Base-by-base conservation (phyloP, 2,329 filamentous ascomycete species). In the Ramularia endophylla region DNA sequence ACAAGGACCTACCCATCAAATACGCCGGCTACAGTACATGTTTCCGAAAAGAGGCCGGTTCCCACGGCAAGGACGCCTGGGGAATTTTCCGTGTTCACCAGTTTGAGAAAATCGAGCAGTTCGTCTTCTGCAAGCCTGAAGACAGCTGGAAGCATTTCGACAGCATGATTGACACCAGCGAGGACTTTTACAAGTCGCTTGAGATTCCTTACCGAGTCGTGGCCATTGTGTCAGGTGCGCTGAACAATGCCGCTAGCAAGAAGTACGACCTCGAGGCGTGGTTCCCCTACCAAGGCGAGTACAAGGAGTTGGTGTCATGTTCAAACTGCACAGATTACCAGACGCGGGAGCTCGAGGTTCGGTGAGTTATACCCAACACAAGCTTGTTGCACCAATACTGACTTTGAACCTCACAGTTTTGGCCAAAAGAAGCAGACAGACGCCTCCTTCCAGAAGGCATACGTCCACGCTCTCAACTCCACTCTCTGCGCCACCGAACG, bases 291-390 rank as follows among this genome's bases (percentile, higher is more conserved):
- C 89, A 97, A 66, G 85, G 85, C 57, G 92, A 97, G 68, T 98
- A 97, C 77, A 97, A 97, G 51, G 92, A 97, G 70, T 78, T 98
- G 19, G 92, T 97, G 37, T 94, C 87, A 15, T 95, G 89, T 76
- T 94, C 87, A 47, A 98, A 98, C 71, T 98, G 92, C 73, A 94
- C 87, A 32, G 90, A 97, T 64, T 97, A 97, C 72, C 92, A 98
- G 72, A 88, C 87, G 17, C 79, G 92, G 42, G 89, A 88, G 54
- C 76, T 98, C 9, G 90, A 97, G 66, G 94, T 98, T 56, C 80
- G 92, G 44, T 56, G 40, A 34, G 51, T 25, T 8, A n/a, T n/a
- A n/a, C n/a, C n/a, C n/a, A n/a, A n/a, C n/a, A n/a, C n/a, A n/a
- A n/a, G n/a, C n/a, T n/a, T 27, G 27, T 9, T n/a, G 18, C 9